Base-by-base conservation (phyloP, 331 rosid species). In the Rhamnella rubrinervis region DNA sequence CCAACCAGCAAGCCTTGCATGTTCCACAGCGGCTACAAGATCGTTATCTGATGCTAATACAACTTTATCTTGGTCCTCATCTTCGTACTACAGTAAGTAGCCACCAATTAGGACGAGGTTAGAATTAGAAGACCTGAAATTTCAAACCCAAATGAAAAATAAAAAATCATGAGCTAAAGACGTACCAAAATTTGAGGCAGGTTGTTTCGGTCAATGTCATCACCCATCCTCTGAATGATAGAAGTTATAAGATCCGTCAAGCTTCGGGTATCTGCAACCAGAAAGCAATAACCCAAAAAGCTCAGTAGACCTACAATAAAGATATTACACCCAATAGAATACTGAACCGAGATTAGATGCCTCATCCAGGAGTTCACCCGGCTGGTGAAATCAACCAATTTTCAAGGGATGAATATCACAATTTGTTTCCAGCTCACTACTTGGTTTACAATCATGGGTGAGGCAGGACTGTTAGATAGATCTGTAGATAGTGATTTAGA, bases 121-220 rank as follows among this genome's bases (percentile, higher is more conserved):
- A 58, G 26, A 26, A 49, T 18, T 25, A 58, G 38, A 75, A 60
- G 46, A 37, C 12, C 17, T 39, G 63, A 15, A 6, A 40, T 47
- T 38, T 40, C 1, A 53, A 65, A 31, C 35, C 56, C 25, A 8
- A 60, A 20, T 15, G 31, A 66, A 57, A 41, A 25, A 67, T 57
- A 19, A 65, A 53, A 68, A 28, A 67, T 20, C 38, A 65, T 50
- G 5, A 4, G 39, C 63, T 65, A 55, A 50, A 59, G 52, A 65
- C 18, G 26, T 91, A 95, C 99, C 97, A 91, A 79, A 79, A 95
- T 83, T 41, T 89, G 99, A 73, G 99, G 99, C 61, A 89, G 72
- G 73, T 83, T 79, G 71, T 65, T 62, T 72, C 87, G 90, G 82
- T 91, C 88, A 75, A 95, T 89, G 62, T 95, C 99, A 71, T 78